Evolutionary conservation across 2,329 filamentous ascomycete genomes (phyloP).

Genomic region (Didymella arachidicola): DNA sequence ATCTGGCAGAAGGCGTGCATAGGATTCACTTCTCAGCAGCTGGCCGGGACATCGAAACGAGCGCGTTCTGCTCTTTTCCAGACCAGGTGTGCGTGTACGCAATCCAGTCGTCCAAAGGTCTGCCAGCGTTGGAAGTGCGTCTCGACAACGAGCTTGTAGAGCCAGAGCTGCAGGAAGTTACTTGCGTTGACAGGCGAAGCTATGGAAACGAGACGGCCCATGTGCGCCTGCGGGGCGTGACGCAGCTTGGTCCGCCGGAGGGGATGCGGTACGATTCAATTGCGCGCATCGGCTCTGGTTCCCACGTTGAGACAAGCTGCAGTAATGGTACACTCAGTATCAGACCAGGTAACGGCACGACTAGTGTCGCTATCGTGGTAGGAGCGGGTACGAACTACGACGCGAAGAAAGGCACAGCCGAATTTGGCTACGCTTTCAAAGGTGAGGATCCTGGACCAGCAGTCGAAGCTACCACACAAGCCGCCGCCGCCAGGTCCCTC

Average conservation of each 20-base stretch:
- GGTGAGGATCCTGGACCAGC: conserved; percentile 55
- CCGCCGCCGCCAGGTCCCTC: conserved; percentile 48
- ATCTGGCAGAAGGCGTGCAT: conserved; percentile 56
- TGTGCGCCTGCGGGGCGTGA: conserved; percentile 38
- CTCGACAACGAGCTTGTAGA: conserved; percentile 55
- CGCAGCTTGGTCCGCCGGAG: conserved; percentile 52
- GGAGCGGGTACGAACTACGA: conserved; percentile 61
- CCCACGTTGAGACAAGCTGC: conserved; percentile 25
- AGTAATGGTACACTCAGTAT: conserved; percentile 22
- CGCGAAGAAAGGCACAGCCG: conserved; percentile 57
- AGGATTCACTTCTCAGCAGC: conserved; percentile 42
- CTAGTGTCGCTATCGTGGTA: conserved; percentile 53
- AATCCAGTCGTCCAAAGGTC: conserved; percentile 36
- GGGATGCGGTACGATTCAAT: conserved; percentile 57
- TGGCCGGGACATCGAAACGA: conserved; percentile 45
- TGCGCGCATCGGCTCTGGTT: conserved; percentile 37
- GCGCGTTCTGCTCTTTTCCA: conserved; percentile 56
- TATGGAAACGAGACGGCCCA: conserved; percentile 42
- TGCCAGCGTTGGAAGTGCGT: conserved; percentile 54
- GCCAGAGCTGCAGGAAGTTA: conserved; percentile 36
- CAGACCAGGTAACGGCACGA: conserved; percentile 21
- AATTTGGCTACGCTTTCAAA: conserved; percentile 57
- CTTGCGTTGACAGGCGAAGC: conserved; percentile 43
- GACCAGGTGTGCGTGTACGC: conserved; percentile 54
- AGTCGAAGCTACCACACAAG: conserved; percentile 48